Conservation (phyloP, 2,329 filamentous ascomycete species). For the Stagonosporopsis tanaceti region DNA sequence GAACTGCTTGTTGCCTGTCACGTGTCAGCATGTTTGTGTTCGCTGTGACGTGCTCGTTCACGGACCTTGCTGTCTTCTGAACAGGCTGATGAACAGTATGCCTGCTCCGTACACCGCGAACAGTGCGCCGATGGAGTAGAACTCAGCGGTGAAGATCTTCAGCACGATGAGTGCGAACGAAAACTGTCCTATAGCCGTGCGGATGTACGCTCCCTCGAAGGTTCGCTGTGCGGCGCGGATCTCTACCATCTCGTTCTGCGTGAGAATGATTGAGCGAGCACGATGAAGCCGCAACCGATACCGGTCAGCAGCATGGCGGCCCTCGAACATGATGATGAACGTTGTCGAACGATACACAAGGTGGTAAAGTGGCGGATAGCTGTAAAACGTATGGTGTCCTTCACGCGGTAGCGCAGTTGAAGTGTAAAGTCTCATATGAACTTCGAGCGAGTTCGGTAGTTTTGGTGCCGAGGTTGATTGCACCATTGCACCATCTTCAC, state of each 20-base stretch:
- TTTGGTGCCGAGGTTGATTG: constrained; percentile 17
- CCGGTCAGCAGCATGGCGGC: constrained; percentile 71
- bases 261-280: constrained; percentile 82
- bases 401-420: constrained; percentile 1
- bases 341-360: background rate
- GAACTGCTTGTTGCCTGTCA: constrained; percentile 81
- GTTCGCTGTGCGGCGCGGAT: constrained; percentile 94
- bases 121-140: constrained; percentile 95
- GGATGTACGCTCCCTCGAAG: constrained; percentile 96
- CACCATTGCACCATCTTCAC: constrained; percentile 4
- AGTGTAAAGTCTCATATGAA: constrained; percentile 7
- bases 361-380: background rate
- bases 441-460: constrained; percentile 12
- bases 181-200: constrained; percentile 93
- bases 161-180: constrained; percentile 93
- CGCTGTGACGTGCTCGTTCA: background rate
- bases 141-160: constrained; percentile 96
- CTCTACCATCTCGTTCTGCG: constrained; percentile 86
- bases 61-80: constrained; percentile 79
- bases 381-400: background rate
- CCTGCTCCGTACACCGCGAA: constrained; percentile 92
- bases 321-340: constrained; percentile 41
- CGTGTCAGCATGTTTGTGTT: constrained; percentile 20
- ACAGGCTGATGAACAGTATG: constrained; percentile 81
- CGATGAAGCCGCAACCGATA: constrained; percentile 84